Evolutionary conservation across 192 early-diverging fungal species (phyloP).

Genomic region (Cetraspora pellucida): DNA sequence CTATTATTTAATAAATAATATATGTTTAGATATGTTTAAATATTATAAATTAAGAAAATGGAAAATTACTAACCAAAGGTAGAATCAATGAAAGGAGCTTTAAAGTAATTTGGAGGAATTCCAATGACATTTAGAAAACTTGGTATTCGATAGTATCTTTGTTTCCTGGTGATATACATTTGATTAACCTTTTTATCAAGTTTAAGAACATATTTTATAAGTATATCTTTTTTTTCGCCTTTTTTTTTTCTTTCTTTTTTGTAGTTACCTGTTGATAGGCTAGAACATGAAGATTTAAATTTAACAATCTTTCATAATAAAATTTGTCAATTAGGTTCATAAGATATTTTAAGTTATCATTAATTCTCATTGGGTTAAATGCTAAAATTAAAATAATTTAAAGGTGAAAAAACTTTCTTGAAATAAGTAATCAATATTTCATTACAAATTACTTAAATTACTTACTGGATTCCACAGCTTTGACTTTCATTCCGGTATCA

Average conservation of each 20-base stretch:
- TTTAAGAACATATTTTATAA: background rate
- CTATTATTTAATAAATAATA: background rate
- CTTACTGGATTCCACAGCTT: background rate
- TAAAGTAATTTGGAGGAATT: background rate
- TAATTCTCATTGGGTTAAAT: background rate
- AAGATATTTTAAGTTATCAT: background rate
- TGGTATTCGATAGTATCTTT: background rate
- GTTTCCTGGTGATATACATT: constrained; percentile 11
- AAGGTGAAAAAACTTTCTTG: background rate
- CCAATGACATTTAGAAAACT: background rate
- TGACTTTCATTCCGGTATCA: constrained; percentile 12
- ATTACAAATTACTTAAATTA: background rate
- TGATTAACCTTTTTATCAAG: background rate
- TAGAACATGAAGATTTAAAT: constrained; percentile 2
- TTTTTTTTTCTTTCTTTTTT: background rate
- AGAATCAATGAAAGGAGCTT: background rate
- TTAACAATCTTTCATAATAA: background rate
- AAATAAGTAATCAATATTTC: background rate
- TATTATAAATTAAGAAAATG: background rate
- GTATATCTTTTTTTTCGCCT: background rate
- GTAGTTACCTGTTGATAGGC: constrained; percentile 1
- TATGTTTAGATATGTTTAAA: background rate
- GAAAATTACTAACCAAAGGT: background rate
- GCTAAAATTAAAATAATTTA: background rate
- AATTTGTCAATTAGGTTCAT: background rate